phyloP scores from a whole-genome alignment of 2,329 filamentous ascomycete genomes.

The Aspergillus sp. region DNA sequence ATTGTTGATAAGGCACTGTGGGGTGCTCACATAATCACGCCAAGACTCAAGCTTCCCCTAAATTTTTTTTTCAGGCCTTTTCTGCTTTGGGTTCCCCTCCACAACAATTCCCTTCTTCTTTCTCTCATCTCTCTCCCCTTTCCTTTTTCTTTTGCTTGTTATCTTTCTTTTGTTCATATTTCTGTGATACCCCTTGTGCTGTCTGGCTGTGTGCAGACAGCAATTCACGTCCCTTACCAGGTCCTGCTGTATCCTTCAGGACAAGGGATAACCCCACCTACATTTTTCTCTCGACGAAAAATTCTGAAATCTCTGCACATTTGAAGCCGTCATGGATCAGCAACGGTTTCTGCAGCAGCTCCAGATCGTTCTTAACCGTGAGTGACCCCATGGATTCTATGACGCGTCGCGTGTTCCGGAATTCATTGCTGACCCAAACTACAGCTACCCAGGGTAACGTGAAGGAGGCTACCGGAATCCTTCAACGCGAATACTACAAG shows the following conservation, averaged over 20 bases:
- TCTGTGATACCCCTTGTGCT: constrained; percentile 35
- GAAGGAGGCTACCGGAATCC: constrained; percentile 83
- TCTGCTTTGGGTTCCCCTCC: constrained; percentile 10
- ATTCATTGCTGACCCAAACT: constrained; percentile 18
- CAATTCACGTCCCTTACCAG: constrained; percentile 24
- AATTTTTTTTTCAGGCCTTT: constrained; percentile 13
- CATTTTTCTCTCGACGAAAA: constrained; percentile 6
- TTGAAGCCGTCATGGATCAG: constrained; percentile 64
- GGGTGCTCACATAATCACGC: constrained; percentile 8
- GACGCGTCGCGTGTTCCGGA: background rate
- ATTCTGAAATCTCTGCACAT: background rate
- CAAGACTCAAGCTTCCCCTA: constrained; percentile 12
- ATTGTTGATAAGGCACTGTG: background rate
- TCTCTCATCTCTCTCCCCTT: constrained; percentile 18
- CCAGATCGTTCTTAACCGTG: constrained; percentile 83
- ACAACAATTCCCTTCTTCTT: constrained; percentile 19
- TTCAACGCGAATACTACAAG: constrained; percentile 92
- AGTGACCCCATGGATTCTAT: constrained; percentile 40
- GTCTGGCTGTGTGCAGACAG: constrained; percentile 32
- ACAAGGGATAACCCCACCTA: constrained; percentile 18
- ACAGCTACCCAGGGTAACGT: constrained; percentile 84
- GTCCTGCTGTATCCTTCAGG: constrained; percentile 14
- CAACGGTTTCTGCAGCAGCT: constrained; percentile 84
- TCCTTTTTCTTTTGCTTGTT: constrained; percentile 21
- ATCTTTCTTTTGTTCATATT: constrained; percentile 26